A percentile compares a stretch with the other conserved stretches of the same genome.
phyloP scores from a whole-genome alignment of 441 rosid species.

The Metrosideros polymorpha region DNA sequence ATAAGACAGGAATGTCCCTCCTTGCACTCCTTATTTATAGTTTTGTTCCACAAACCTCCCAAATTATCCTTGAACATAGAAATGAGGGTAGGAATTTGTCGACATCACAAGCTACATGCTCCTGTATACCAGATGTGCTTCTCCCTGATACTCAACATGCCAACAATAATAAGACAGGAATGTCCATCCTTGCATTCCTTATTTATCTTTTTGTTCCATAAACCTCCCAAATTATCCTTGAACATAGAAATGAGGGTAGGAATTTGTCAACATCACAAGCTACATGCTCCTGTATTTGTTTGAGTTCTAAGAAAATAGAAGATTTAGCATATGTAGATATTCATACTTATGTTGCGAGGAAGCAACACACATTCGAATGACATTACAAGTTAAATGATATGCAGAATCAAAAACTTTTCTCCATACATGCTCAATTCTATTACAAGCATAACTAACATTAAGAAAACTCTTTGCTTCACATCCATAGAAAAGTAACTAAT shows the following conservation, averaged over 20 bases:
- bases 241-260: neutral
- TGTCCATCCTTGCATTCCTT: neutral
- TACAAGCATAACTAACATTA: neutral
- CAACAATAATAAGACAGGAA: neutral
- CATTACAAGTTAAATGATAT: neutral
- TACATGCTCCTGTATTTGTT: neutral
- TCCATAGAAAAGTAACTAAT: neutral
- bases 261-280: neutral
- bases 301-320: neutral
- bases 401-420: neutral
- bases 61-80: neutral
- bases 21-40: neutral
- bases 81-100: neutral
- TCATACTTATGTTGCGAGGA: neutral
- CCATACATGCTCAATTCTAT: neutral
- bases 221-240: neutral
- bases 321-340: neutral
- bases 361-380: neutral
- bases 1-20: neutral
- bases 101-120: neutral
- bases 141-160: neutral
- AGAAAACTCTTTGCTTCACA: neutral
- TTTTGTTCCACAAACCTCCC: neutral
- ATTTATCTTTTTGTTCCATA: neutral
- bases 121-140: neutral